phyloP scores from a whole-genome alignment of 306 rosid genomes.

The Citrullus mucosospermus region DNA sequence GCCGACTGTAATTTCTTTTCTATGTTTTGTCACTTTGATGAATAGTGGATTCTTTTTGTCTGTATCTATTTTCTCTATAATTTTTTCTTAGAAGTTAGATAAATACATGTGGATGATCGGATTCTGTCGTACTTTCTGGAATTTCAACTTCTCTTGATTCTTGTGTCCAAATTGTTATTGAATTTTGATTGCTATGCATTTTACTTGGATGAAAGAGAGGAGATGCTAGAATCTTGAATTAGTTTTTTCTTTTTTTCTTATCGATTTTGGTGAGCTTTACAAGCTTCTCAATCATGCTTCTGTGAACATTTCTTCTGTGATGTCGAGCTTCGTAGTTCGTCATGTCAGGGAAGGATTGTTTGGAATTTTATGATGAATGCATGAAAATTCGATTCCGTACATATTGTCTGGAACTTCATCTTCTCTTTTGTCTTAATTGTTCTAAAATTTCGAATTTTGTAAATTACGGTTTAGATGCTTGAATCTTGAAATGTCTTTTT shows the following conservation, averaged over 20 bases:
- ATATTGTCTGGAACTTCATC: background rate
- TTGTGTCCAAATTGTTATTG: background rate
- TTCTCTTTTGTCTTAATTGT: background rate
- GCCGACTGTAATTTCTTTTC: background rate
- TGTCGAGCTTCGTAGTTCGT: background rate
- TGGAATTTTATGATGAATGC: background rate
- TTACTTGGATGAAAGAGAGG: background rate
- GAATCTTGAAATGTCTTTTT: background rate
- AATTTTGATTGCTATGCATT: background rate
- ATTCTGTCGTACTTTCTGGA: background rate
- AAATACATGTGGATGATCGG: background rate
- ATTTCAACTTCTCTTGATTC: background rate
- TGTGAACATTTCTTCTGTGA: background rate
- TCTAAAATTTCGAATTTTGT: background rate
- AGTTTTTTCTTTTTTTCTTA: background rate
- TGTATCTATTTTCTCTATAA: too few relatives aligned
- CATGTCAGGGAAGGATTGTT: background rate
- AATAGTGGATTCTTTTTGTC: background rate
- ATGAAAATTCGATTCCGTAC: background rate
- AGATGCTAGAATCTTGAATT: background rate
- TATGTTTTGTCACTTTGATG: background rate
- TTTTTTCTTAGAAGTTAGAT: background rate
- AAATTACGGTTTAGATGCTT: background rate
- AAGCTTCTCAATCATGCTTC: background rate
- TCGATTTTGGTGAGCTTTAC: background rate